These are phyloP conservation scores for Phialophora expanda DNA, from an alignment of 2,329 filamentous ascomycete species.

Conservation along the genomic window DNA sequence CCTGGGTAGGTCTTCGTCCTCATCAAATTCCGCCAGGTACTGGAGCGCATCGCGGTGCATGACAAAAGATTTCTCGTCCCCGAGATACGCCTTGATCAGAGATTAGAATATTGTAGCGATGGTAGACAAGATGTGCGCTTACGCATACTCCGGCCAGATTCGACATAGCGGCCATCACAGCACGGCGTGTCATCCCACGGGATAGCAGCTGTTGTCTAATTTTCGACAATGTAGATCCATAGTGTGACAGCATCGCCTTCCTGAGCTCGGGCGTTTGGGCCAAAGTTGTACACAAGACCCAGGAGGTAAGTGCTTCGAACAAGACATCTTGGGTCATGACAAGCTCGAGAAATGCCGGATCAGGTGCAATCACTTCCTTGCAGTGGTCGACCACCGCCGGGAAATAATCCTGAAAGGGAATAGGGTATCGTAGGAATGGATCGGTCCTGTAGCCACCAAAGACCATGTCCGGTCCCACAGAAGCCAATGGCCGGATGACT, in stretches of 20 bases:
- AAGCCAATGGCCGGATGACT: conserved; percentile 7
- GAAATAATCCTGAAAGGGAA: conserved; percentile 24
- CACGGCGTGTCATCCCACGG: conserved; percentile 5
- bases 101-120: neutral
- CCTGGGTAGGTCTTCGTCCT: neutral
- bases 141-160: conserved; percentile 30
- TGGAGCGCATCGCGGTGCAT: conserved; percentile 13
- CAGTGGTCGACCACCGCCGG: conserved; percentile 26
- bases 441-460: conserved; percentile 26
- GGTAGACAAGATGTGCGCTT: neutral
- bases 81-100: conserved; percentile 7
- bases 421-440: conserved; percentile 27
- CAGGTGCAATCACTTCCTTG: conserved; percentile 21
- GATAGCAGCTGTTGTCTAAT: conserved; percentile 15
- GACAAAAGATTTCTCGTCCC: conserved; percentile 7
- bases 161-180: conserved; percentile 24
- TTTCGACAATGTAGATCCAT: conserved; percentile 25
- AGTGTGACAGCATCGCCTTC: conserved; percentile 27
- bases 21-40: conserved; percentile 8
- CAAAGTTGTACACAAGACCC: conserved; percentile 23
- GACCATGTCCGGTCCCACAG: conserved; percentile 15
- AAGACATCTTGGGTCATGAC: conserved; percentile 26
- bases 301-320: conserved; percentile 30
- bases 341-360: conserved; percentile 21
- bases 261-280: conserved; percentile 16